phyloP scores from a whole-genome alignment of 441 rosid genomes.

The Adansonia rubrostipa region DNA sequence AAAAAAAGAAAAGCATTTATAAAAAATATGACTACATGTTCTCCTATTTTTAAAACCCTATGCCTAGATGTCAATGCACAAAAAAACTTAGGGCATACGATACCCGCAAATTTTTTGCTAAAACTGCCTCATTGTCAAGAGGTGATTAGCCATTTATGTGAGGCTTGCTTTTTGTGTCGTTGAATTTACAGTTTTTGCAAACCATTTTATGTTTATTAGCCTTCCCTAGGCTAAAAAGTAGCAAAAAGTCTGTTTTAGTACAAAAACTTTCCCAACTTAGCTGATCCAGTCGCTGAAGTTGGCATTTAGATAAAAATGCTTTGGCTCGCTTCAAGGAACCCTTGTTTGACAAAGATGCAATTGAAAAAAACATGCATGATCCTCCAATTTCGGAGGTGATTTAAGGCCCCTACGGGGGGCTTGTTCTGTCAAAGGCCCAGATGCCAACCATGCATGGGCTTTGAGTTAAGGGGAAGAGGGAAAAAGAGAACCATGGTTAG shows the following conservation, averaged over 20 bases:
- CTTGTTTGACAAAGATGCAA: slow-evolving; percentile 44
- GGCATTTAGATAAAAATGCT: slow-evolving; percentile 38
- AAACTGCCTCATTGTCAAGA: slow-evolving; percentile 45
- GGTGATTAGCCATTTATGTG: slow-evolving; percentile 47
- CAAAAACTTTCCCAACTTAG: slow-evolving; percentile 45
- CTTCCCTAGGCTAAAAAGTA: slow-evolving; percentile 57
- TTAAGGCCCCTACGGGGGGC: slow-evolving; percentile 63
- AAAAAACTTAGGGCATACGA: slow-evolving; percentile 34
- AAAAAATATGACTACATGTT: slow-evolving; percentile 48
- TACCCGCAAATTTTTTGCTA: slow-evolving; percentile 41
- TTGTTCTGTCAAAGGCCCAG: slow-evolving; percentile 48
- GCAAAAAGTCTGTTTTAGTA: slow-evolving; percentile 28
- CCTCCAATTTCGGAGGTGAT: slow-evolving; percentile 50
- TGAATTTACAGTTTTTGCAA: slow-evolving; percentile 61
- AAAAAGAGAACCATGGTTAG: slow-evolving; percentile 87
- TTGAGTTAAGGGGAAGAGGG: slow-evolving; percentile 39
- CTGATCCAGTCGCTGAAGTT: slow-evolving; percentile 51
- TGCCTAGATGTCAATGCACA: slow-evolving; percentile 60
- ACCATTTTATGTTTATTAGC: slow-evolving; percentile 59
- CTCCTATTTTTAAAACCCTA: slow-evolving; percentile 60
- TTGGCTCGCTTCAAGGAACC: slow-evolving; percentile 56
- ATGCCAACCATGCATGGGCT: slow-evolving; percentile 42
- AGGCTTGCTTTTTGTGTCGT: slow-evolving; percentile 49
- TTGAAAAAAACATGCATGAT: slow-evolving; percentile 52
- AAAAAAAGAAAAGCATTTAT: slow-evolving; percentile 17